Percentiles rank a stretch among this genome's conserved stretches.
Conservation (phyloP, 1,284 basidiomycete genomes). For the Cryptococcus amylolentus region DNA sequence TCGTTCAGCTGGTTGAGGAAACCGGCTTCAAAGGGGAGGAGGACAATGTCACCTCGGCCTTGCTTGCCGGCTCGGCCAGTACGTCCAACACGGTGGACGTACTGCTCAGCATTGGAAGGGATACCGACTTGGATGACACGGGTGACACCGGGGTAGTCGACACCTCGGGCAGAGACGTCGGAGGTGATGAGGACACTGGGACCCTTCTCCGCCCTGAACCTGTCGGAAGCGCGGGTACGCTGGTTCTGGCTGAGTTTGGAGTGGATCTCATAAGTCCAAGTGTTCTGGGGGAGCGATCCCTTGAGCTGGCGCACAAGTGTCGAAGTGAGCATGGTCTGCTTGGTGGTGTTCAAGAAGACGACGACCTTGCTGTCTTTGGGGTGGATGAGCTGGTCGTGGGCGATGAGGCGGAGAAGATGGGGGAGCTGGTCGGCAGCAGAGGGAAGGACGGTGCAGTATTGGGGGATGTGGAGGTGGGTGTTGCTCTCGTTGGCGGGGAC, state of each 20-base stretch:
- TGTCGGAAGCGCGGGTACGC: slow-evolving; percentile 63
- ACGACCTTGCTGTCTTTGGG: slow-evolving; percentile 70
- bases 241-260: slow-evolving; percentile 67
- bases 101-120: slow-evolving; percentile 68
- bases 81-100: slow-evolving; percentile 87
- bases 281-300: slow-evolving; percentile 53
- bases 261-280: slow-evolving; percentile 78
- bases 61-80: slow-evolving; percentile 71
- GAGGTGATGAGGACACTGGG: slow-evolving; percentile 75
- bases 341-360: slow-evolving; percentile 86
- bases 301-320: slow-evolving; percentile 60
- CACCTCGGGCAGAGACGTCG: slow-evolving; percentile 85
- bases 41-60: slow-evolving; percentile 83
- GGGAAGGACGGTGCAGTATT: slow-evolving; percentile 74
- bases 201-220: slow-evolving; percentile 63
- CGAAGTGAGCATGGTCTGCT: slow-evolving; percentile 73
- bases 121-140: slow-evolving; percentile 90
- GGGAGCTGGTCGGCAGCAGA: slow-evolving; percentile 68
- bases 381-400: slow-evolving; percentile 82
- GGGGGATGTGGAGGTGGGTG: slow-evolving; percentile 73
- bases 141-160: slow-evolving; percentile 87
- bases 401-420: slow-evolving; percentile 74
- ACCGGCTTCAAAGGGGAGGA: slow-evolving; percentile 75
- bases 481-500: slow-evolving; percentile 59
- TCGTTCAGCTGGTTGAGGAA: slow-evolving; percentile 68